Evolutionary conservation across 1,284 basidiomycete species (phyloP).

Genomic region (Takashimella koratensis): DNA sequence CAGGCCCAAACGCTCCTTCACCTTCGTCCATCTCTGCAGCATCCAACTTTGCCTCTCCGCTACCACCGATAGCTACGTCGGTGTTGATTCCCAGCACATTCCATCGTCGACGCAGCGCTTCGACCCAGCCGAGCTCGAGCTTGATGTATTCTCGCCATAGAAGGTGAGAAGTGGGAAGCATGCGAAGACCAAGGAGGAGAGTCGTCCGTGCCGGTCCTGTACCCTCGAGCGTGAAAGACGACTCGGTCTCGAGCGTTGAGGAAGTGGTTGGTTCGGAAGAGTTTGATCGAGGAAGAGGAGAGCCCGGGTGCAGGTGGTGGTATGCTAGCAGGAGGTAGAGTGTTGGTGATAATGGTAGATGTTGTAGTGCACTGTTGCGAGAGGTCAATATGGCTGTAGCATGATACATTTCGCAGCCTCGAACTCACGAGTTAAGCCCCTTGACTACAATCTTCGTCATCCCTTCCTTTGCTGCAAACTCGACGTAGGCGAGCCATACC

Average conservation of each 20-base stretch:
- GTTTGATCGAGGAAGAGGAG: constrained; percentile 58
- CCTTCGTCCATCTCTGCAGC: constrained; percentile 33
- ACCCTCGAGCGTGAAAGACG: constrained; percentile 44
- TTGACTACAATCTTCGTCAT: constrained; percentile 75
- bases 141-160: constrained; percentile 86
- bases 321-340: constrained; percentile 83
- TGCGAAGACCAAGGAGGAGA: constrained; percentile 77
- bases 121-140: constrained; percentile 86
- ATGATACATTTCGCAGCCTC: too few relatives aligned
- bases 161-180: constrained; percentile 65
- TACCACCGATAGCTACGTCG: constrained; percentile 2
- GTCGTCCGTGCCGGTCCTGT: constrained; percentile 67
- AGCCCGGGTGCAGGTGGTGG: constrained; percentile 70
- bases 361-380: constrained; percentile 66
- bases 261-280: constrained; percentile 10
- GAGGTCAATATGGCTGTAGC: too few relatives aligned
- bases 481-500: constrained; percentile 84
- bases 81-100: constrained; percentile 54
- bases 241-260: constrained; percentile 4
- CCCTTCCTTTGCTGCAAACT: constrained; percentile 73
- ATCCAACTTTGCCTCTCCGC: constrained; percentile 9
- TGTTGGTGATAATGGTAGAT: constrained; percentile 73
- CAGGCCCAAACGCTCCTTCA: constrained; percentile 44
- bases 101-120: constrained; percentile 78
- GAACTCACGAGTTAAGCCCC: constrained; percentile 50